Evolutionary conservation across 1,284 basidiomycete species (phyloP), one percentile per base, ranked within the genome.

Genomic region (Ustilago nuda): DNA sequence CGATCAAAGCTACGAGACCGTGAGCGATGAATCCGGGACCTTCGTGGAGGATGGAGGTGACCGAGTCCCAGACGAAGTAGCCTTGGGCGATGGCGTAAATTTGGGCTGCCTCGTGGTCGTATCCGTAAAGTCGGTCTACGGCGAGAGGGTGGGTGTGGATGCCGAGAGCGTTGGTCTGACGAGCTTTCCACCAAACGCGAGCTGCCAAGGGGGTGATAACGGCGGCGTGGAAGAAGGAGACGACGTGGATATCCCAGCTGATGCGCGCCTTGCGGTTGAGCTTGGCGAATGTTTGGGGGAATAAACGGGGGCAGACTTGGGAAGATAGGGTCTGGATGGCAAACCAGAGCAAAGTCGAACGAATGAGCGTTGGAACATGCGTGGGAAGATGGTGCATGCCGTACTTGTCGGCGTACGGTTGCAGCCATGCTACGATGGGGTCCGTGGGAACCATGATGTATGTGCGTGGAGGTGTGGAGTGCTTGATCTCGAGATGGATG

Each of bases 1-100:
- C 86, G 56, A 65, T 76, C 27, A 82, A 63, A 51, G 83, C 85
- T 8, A 85, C 84, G 19, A 80, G 33, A 13, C 86, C 86, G 66
- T 87, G 86, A 0, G 85, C 73, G 70, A 87, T 81, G 77, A 87
- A 87, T 11, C 83, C 85, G 13, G 84, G 80, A 1, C 86, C 85
- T 58, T 87, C 86, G 56, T 84, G 75, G 1, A 71, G 66, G 51
- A 79, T 65, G 15, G 85, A 86, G 36, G 86, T 76, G 64, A 83
- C 68, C 11, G 81, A 66, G 63, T 87, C 85, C 86, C 85, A 84
- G 3, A 80, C 73, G 62, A 80, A 80, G 77, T 84, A 86, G 37
- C 82, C 84, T 12, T 81, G 68, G 3, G 84, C 78, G 41, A 85
- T 73, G 32, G 81, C 81, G 39, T 85, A 85, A 30, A 84, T 66